Evolutionary conservation across 306 rosid genomes (phyloP), one percentile per base, ranked within the genome.

Genomic region (Quercus wislizeni): DNA sequence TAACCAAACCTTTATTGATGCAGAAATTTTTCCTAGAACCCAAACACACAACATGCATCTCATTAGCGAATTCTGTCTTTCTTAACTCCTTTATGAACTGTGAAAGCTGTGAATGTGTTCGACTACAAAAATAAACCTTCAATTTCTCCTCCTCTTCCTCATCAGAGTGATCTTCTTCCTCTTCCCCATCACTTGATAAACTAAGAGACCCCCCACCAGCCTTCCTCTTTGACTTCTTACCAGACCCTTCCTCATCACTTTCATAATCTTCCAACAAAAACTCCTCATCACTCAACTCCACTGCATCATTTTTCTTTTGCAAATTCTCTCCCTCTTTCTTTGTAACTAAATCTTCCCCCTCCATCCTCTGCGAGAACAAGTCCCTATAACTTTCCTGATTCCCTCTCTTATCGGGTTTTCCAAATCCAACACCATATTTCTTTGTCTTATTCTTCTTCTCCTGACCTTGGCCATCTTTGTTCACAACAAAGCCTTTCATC

Each of bases 21-120:
- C 99, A 94, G 65, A 92, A 93, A 78, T 85, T 92, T 79, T 90
- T 94, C 85, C 97, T 90, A 65, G 97, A 94, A 73, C 95, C 97
- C 74, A 94, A 86, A 81, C 90, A 91, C 68, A 94, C 91, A 79
- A 85, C 93, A 71, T 71, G 75, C 82, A 94, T 81, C 81, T 90
- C 93, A 71, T 72, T 74, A 46, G 93, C 91, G 75, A 92, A 92
- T 38, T 84, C 82, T 0, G 97, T 94, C 88, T 76, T 94, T 83
- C 82, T 79, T 62, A 94, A 84, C 89, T 94, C 99, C 89, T 84
- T 90, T 73, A 92, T 73, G 77, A 94, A 94, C 83, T 94, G 97
- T 1, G 97, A 94, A 70, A 94, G 99, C 84, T 94, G 97, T 1
- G 99, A 94, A 86, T 94, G 99, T 1, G 99, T 92, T 82, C 97